These are phyloP conservation scores for Haematococcus lacustris DNA, from an alignment of 139 green algal genomes.

Conservation along the genomic window DNA sequence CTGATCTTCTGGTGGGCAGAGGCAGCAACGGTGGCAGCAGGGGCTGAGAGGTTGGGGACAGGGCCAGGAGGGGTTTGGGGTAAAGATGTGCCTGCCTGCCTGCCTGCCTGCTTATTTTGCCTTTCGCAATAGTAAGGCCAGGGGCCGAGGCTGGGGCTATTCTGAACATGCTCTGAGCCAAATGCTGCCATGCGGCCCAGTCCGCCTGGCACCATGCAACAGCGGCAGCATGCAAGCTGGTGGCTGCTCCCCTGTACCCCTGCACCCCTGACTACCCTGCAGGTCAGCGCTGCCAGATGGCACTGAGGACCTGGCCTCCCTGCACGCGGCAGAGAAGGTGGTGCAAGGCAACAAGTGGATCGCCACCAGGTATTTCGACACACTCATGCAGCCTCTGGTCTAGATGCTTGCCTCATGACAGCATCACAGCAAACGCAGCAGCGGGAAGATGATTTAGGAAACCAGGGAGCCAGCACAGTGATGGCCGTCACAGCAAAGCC, in stretches of 20 bases:
- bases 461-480: not conserved
- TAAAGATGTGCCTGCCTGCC: too few species aligned
- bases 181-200: not conserved
- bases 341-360: constrained; percentile 65
- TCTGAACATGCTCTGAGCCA: not conserved
- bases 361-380: constrained; percentile 16
- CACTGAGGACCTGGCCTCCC: constrained; percentile 42
- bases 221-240: too few species aligned
- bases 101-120: not conserved
- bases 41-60: too few species aligned
- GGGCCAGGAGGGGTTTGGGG: too few species aligned
- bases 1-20: too few species aligned
- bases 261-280: not conserved
- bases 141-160: not conserved
- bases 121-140: not conserved
- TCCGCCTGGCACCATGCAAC: not conserved
- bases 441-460: not conserved
- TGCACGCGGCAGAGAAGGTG: constrained; percentile 53
- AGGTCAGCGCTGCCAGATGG: constrained; percentile 50
- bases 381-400: not conserved
- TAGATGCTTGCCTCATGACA: not conserved
- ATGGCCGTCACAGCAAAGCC: not conserved
- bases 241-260: not conserved
- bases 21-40: too few species aligned
- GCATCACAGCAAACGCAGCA: not conserved